Evolutionary conservation across 305 asterid genomes (phyloP).

Genomic region (Fraxinus dipetala): DNA sequence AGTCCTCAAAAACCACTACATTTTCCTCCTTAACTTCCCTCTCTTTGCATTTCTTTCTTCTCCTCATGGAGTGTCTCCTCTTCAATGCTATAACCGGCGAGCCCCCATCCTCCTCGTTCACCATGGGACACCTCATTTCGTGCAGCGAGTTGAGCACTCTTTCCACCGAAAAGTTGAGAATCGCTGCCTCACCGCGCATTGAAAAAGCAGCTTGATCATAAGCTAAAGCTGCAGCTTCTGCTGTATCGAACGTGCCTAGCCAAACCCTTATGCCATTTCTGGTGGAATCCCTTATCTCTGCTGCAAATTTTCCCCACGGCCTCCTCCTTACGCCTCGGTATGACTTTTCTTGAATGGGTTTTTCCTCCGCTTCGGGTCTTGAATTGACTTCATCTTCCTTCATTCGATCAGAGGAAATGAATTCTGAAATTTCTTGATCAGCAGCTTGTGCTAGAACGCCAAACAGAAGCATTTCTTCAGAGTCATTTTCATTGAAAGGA

Average conservation of each 20-base stretch:
- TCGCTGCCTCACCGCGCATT: slow-evolving; percentile 61
- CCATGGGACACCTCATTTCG: slow-evolving; percentile 43
- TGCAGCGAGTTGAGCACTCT: slow-evolving; percentile 54
- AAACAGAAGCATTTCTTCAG: slow-evolving; percentile 37
- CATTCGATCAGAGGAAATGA: slow-evolving; percentile 31
- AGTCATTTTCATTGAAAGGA: slow-evolving; percentile 41
- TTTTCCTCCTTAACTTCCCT: slow-evolving; percentile 34
- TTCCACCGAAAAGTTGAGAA: slow-evolving; percentile 64
- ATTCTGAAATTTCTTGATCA: slow-evolving; percentile 35
- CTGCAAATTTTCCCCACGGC: slow-evolving; percentile 92
- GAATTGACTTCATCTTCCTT: slow-evolving; percentile 48
- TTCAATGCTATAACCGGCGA: slow-evolving; percentile 82
- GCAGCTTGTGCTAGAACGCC: slow-evolving; percentile 32
- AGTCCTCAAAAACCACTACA: slow-evolving; percentile 68
- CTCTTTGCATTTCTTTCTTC: slow-evolving; percentile 15
- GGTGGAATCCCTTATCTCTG: slow-evolving; percentile 83
- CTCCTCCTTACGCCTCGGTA: slow-evolving; percentile 67
- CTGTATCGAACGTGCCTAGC: slow-evolving; percentile 76
- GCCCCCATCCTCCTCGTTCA: slow-evolving; percentile 28
- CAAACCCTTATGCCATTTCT: slow-evolving; percentile 70
- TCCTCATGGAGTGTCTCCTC: slow-evolving; percentile 59
- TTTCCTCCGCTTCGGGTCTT: background rate
- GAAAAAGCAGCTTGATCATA: slow-evolving; percentile 81
- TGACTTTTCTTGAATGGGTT: slow-evolving; percentile 33
- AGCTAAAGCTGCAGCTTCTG: slow-evolving; percentile 79